Evolutionary conservation across 352 stramenopile genomes (phyloP), one percentile per base, ranked within the genome.

Genomic region (Plasmopara viticola): DNA sequence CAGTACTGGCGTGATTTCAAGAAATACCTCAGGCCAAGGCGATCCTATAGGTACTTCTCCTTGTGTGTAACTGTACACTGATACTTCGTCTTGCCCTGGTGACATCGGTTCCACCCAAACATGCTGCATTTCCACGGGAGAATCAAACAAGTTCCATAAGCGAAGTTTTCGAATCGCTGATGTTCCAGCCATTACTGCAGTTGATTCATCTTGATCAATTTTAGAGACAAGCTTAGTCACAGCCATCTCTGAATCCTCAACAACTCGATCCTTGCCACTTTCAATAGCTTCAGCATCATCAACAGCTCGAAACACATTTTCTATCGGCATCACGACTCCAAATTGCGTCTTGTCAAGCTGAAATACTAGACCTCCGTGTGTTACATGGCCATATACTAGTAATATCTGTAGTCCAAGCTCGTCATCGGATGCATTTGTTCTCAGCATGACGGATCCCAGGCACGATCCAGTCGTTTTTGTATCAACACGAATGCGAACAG

Each of bases 91-190:
- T 39, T 54, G 20, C 29, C 44, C 30, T 9, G 46, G 17, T 9
- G 38, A n/a, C 18, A 33, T 15, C 39, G 33, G 17, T n/a, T 55
- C 44, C 4, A 80, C 47, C 62, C 64, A 84, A 20, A 81, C 65
- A 33, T 54, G 59, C 44, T 84, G 61, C 10, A 83, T 39, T 46
- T 81, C 64, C 12, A 86, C 51, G 8, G 65, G 47, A 8, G 47
- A 38, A 39, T 81, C 62, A 44, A 84, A 84, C 29, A 47, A 41
- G 44, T 84, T 84, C 54, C 54, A 64, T 14, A 74, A 37, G 6
- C 42, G 46, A 53, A 74, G 34, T 20, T 40, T 55, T 38, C 46
- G 62, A 20, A 58, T 35, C 13, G 51, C 46, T 44, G 44, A 65
- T 20, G 57, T 62, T 5, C 58, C 61, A 33, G 37, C 51, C 49